phyloP scores from a whole-genome alignment of 306 rosid genomes.

The Adenanthera pavonina region DNA sequence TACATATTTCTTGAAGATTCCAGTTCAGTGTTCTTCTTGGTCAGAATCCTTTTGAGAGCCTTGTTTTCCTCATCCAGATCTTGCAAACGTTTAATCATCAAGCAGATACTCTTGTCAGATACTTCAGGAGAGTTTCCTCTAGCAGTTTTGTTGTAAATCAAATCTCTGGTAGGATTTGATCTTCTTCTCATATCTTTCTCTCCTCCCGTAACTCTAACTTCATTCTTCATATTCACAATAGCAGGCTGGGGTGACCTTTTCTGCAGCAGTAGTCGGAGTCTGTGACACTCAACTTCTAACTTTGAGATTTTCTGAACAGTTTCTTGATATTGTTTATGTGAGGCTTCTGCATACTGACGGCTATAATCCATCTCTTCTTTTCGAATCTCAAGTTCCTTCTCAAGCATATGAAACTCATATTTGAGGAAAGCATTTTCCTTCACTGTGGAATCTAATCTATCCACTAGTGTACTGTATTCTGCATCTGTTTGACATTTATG shows the following conservation, averaged over 20 bases:
- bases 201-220: slow-evolving; percentile 44
- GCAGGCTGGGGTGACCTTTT: slow-evolving; percentile 54
- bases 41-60: slow-evolving; percentile 62
- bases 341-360: slow-evolving; percentile 62
- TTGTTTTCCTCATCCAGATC: slow-evolving; percentile 79
- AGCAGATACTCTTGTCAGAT: slow-evolving; percentile 42
- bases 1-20: slow-evolving; percentile 59
- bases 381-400: slow-evolving; percentile 78
- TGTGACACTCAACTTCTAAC: slow-evolving; percentile 82
- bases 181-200: slow-evolving; percentile 57
- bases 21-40: slow-evolving; percentile 56
- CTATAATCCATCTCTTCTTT: slow-evolving; percentile 71
- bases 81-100: slow-evolving; percentile 60
- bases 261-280: slow-evolving; percentile 55
- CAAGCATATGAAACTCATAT: slow-evolving; percentile 78
- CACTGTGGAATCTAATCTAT: slow-evolving; percentile 72
- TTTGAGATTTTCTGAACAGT: slow-evolving; percentile 59
- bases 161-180: slow-evolving; percentile 51
- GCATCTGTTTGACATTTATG: slow-evolving; percentile 61
- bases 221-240: slow-evolving; percentile 7
- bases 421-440: slow-evolving; percentile 79
- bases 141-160: slow-evolving; percentile 40
- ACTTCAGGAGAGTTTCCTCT: slow-evolving; percentile 52
- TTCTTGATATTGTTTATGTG: slow-evolving; percentile 61
- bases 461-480: slow-evolving; percentile 63